Evolutionary conservation across 2,329 filamentous ascomycete species (phyloP).

Genomic region (Fusarium neocosmosporiellum): DNA sequence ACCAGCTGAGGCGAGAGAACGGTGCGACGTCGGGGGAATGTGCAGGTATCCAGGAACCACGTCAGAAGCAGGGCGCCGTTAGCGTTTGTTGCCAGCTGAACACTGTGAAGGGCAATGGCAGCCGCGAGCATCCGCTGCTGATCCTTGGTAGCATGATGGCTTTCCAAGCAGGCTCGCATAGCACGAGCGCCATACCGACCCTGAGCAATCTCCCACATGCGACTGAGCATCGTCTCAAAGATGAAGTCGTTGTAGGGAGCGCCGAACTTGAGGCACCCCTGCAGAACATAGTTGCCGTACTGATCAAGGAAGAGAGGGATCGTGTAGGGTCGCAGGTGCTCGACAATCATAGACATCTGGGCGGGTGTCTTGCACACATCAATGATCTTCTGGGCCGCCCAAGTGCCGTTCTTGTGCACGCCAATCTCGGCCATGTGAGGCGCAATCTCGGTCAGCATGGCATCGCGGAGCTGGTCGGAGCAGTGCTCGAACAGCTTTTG

Average conservation of each 20-base stretch:
- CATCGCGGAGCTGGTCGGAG: conserved; percentile 88
- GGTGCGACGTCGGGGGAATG: conserved; percentile 89
- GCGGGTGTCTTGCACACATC: conserved; percentile 88
- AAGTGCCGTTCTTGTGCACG: conserved; percentile 98
- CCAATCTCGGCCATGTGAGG: conserved; percentile 97
- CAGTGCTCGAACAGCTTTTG: conserved; percentile 99
- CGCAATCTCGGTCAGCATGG: conserved; percentile 88
- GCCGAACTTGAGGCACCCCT: conserved; percentile 94
- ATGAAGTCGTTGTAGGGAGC: conserved; percentile 94
- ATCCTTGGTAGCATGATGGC: conserved; percentile 93
- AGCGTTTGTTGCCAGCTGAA: conserved; percentile 94
- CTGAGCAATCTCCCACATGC: conserved; percentile 93
- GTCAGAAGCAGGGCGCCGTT: conserved; percentile 94
- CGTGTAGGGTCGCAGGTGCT: conserved; percentile 85
- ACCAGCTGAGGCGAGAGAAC: conserved; percentile 93
- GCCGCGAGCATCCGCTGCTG: conserved; percentile 96
- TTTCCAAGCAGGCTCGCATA: conserved; percentile 96
- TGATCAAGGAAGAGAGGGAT: conserved; percentile 95
- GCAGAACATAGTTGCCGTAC: conserved; percentile 97
- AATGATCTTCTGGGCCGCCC: conserved; percentile 99
- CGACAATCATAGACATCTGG: conserved; percentile 87
- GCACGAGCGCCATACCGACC: conserved; percentile 94
- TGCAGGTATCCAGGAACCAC: conserved; percentile 99
- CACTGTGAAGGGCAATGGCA: conserved; percentile 94
- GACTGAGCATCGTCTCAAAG: conserved; percentile 95